Base-by-base conservation (phyloP, 257 asterid species). In the Galeopsis tetrahit region DNA sequence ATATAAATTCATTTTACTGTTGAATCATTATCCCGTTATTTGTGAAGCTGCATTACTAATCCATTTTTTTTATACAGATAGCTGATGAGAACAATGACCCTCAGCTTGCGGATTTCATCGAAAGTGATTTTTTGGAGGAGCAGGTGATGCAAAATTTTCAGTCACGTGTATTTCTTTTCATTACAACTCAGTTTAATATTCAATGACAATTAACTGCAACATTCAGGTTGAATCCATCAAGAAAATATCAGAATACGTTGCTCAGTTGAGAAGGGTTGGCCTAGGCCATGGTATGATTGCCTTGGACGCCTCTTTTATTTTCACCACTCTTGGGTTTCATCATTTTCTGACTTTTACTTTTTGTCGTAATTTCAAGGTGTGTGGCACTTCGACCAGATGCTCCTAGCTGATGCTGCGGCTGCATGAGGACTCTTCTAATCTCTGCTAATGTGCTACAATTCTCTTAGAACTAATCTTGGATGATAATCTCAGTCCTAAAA, bases 191-290 rank as follows among this genome's bases (percentile, higher is more conserved):
- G 59, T 11, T 38, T 9, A 28, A 28, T 52, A 53, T 56, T 32
- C 40, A 3, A 55, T 31, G 39, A 4, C 21, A 28, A 38, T 48
- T 51, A 7, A 7, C 10, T n/a, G 64, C 59, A 6, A 63, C 33
- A 42, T 53, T 73, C 61, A 73, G 78, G 72, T 73, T 14, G 78
- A 73, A 14, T 43, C 78, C 33, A 65, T 73, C 72, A 73, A 73
- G 72, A 56, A 73, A 63, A 66, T 66, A 55, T 55, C 78, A 40
- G 72, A 73, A 56, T 73, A 52, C 21, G 78, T 65, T 15, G 72
- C 78, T 65, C 72, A 73, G 60, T 34, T 73, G 72, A 65, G 78
- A 73, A 73, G 72, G 60, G 59, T 73, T 65, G 72, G 78, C 78
- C 10, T 60, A 56, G 72, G 78, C 60, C 78, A 73, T 34, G 78